Percentiles rank a stretch among this genome's conserved stretches.
phyloP scores from a whole-genome alignment of 2,329 filamentous ascomycete species.

The Penicillium psychrosexuale region DNA sequence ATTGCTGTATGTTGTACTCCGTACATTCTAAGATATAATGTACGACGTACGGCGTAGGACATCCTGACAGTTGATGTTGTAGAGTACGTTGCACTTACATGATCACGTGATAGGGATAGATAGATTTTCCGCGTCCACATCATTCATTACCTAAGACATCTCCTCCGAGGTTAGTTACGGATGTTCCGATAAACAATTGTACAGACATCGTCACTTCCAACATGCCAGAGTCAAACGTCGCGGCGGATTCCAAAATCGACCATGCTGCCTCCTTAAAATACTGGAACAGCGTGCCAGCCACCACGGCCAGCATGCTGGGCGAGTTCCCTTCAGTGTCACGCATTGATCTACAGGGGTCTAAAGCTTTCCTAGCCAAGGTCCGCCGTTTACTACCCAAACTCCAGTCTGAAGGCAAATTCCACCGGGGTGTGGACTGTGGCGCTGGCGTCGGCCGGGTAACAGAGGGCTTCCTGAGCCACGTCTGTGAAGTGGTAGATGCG shows the following conservation, averaged over 20 bases:
- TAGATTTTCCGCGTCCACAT: background rate
- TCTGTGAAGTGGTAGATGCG: conserved; percentile 72
- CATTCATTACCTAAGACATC: background rate
- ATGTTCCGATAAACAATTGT: background rate
- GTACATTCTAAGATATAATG: too few species aligned
- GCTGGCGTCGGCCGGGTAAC: conserved; percentile 81
- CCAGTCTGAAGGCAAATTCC: conserved; percentile 12
- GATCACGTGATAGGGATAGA: background rate
- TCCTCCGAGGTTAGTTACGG: background rate
- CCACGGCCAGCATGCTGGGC: conserved; percentile 57
- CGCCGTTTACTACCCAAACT: conserved; percentile 37
- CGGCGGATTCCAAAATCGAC: conserved; percentile 29
- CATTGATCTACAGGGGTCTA: conserved; percentile 68
- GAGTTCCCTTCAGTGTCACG: conserved; percentile 64
- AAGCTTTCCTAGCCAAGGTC: conserved; percentile 67
- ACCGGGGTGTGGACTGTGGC: conserved; percentile 56
- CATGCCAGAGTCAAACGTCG: conserved; percentile 1
- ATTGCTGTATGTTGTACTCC: background rate
- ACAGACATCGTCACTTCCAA: background rate
- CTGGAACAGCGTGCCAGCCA: conserved; percentile 38
- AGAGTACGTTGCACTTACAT: too few species aligned
- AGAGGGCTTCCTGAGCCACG: conserved; percentile 66
- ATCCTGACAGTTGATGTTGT: too few species aligned
- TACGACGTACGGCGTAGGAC: too few species aligned
- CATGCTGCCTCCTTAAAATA: conserved; percentile 38